These are phyloP conservation scores for Vitis amurensis DNA, from an alignment of 164 flowering plant genomes.

Conservation along the genomic window DNA sequence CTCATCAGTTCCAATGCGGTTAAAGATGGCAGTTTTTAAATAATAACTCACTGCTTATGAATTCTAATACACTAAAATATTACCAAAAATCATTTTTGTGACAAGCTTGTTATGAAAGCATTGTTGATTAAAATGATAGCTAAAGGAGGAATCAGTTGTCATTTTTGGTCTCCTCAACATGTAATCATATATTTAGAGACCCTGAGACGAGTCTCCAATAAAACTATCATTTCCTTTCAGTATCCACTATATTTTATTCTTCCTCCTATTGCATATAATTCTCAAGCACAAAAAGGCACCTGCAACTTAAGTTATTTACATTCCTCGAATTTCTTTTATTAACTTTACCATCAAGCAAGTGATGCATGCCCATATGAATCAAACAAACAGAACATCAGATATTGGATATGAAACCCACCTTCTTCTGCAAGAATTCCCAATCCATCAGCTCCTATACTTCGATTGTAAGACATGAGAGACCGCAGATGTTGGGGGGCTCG, in stretches of 20 bases:
- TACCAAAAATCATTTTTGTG: no score
- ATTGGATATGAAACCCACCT: conserved; percentile 41
- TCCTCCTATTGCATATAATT: not conserved
- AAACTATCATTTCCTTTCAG: not conserved
- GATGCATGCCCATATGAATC: not conserved
- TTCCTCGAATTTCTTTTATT: no score
- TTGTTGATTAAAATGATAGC: no score
- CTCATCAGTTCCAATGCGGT: no score
- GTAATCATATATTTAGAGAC: no score
- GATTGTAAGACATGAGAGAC: conserved; percentile 43
- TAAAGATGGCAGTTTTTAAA: no score
- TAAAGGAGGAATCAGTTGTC: no score
- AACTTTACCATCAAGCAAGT: not conserved
- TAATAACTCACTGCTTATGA: no score
- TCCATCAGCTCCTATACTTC: conserved; percentile 50
- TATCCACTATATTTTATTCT: not conserved
- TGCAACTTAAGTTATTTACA: not conserved
- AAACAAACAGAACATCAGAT: not conserved
- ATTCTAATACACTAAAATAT: no score
- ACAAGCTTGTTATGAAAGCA: no score
- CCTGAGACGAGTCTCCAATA: not conserved
- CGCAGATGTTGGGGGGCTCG: conserved; percentile 87
- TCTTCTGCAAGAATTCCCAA: conserved; percentile 73
- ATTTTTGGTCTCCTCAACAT: no score
- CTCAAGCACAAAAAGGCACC: not conserved